Evolutionary conservation across 352 stramenopile genomes (phyloP), one percentile per base, ranked within the genome.

Genomic region (Pythium guiyangense): DNA sequence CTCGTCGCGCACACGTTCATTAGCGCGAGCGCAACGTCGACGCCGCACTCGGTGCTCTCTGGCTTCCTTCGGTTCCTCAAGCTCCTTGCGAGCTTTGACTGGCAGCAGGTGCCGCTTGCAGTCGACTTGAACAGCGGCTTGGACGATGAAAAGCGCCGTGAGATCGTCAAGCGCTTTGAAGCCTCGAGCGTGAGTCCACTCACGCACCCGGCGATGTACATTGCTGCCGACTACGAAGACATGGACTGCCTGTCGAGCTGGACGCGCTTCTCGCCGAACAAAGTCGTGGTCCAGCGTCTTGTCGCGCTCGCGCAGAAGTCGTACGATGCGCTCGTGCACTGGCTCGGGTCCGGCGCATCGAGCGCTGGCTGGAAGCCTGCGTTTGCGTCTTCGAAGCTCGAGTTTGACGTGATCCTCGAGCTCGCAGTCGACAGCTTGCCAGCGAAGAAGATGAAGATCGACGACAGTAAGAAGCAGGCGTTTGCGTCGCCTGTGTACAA

Each of bases 11-110:
- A 89, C 27, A 67, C 83, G 17, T 96, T 93, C 57, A 39, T 92
- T 25, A 74, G 66, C 1, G 63, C 72, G 15, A 64, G 71, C 20
- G 62, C 77, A 1, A 75, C 72, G 6, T 77, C 71, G 17, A 72
- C 69, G 22, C 86, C 86, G 18, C 78, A 84, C 54, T 94, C 85
- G 14, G 75, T 93, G 45, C 53, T 92, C 18, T 92, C 84, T 8
- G 80, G 82, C 35, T 94, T 96, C 51, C 53, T 92, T 15, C 78
- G 83, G 4, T 90, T 93, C 35, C 66, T 96, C 40, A 81, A 92
- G 48, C 71, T 87, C 0, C 25, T 96, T 17, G 65, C 79, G 3
- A 78, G 67, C 37, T 90, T 83, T 29, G 78, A 93, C 62, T 96
- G 86, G 86, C 66, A 77, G 20, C 70, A 86, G 40, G 67, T 66